Base-by-base conservation (phyloP, 805 yeast genomes). In the Scheffersomyces lignosus region DNA sequence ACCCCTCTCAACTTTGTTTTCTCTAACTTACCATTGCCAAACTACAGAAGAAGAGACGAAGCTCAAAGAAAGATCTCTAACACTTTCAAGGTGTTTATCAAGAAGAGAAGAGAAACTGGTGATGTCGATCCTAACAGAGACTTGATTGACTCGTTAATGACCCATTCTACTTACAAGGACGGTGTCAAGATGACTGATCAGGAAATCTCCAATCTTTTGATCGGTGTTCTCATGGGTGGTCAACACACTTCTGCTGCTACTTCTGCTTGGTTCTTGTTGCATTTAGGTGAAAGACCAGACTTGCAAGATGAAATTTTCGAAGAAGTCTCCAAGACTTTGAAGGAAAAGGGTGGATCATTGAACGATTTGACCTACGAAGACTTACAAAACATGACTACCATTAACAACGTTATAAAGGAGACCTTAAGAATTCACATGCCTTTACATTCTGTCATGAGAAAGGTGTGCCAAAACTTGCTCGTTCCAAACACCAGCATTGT, bases 141-240 rank as follows among this genome's bases (percentile, higher is more conserved):
- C 62, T 76, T 93, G 59, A 81, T 93, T 49, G 98, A 91, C 60
- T 76, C 93, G 13, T 75, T 89, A 59, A 79, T 93, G 87, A 77
- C 80, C 51, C 74, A 71, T 51, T 83, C 90, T 28, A 80, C 87
- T 41, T 93, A 93, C 70, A 90, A 87, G 62, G 98, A 93, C 59
- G 99, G 99, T 52, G 81, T 82, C 33, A 75, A 76, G 56, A 90
- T 93, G 97, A 83, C 96, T 18, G 99, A 93, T 62, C 82, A 83
- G 61, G 96, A 93, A 68, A 88, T 93, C 56, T 93, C 98, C 33
- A 86, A 90, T 65, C 73, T 93, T 62, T 71, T 89, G 62, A 91
- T 93, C 64, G 99, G 98, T 63, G 84, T 93, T 37, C 74, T 93
- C 44, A 93, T 93, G 99, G 99, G 99, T 54, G 99, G 99, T 45